Percentiles rank a stretch among this genome's conserved stretches.
Conservation (phyloP, 306 rosid genomes). For the Quercus aquifolioides region DNA sequence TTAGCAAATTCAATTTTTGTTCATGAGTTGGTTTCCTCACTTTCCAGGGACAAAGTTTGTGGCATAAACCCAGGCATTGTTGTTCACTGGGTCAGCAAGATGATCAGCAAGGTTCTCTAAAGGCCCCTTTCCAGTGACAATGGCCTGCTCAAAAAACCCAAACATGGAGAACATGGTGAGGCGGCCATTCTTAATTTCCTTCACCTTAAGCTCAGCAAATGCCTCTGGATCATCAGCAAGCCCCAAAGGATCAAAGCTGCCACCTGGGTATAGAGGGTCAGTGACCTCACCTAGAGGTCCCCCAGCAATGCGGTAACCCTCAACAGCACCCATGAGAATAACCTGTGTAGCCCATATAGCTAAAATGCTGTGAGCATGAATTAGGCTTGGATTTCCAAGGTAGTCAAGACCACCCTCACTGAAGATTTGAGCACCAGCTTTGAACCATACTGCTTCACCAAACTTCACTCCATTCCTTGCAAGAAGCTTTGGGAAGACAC, state of each 20-base stretch:
- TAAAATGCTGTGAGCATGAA: slow-evolving; percentile 35
- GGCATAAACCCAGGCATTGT: slow-evolving; percentile 32
- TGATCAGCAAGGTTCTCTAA: slow-evolving; percentile 39
- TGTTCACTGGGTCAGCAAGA: slow-evolving; percentile 39
- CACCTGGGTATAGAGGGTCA: slow-evolving; percentile 33
- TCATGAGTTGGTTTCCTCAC: slow-evolving; percentile 12
- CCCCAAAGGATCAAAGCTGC: slow-evolving; percentile 39
- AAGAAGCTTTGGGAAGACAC: slow-evolving; percentile 46
- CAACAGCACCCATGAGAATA: slow-evolving; percentile 33
- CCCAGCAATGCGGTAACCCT: slow-evolving; percentile 36
- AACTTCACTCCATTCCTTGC: slow-evolving; percentile 37
- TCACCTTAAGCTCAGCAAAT: slow-evolving; percentile 42
- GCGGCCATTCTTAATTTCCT: slow-evolving; percentile 34
- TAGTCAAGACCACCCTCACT: slow-evolving; percentile 37
- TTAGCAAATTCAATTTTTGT: background rate
- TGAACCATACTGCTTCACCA: slow-evolving; percentile 40
- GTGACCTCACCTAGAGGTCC: slow-evolving; percentile 37
- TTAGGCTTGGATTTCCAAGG: slow-evolving; percentile 38
- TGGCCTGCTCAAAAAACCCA: slow-evolving; percentile 35
- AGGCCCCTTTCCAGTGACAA: slow-evolving; percentile 40
- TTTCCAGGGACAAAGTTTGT: slow-evolving; percentile 39
- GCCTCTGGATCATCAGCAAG: slow-evolving; percentile 40
- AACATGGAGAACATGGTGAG: slow-evolving; percentile 41
- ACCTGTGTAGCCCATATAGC: slow-evolving; percentile 38
- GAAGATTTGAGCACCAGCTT: slow-evolving; percentile 40